Evolutionary conservation across 495 filamentous ascomycete genomes (phyloP), one percentile per base, ranked within the genome.

Genomic region (Platismatia glauca): DNA sequence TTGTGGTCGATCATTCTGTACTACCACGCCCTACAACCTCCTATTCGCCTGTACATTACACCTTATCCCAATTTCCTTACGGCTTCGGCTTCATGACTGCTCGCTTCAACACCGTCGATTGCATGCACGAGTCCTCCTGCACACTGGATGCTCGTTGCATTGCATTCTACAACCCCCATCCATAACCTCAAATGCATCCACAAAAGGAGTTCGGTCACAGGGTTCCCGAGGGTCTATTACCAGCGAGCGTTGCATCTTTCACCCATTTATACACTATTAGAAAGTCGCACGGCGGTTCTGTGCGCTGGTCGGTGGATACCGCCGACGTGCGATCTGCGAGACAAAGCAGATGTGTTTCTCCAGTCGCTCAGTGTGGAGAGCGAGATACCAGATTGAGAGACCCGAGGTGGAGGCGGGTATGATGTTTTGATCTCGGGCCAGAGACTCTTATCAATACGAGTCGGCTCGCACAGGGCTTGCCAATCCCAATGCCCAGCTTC

Each of bases 221-320:
- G 56, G 39, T 53, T 27, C 31, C 48, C 16, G 60, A 35, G 46
- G 18, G 37, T 56, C 48, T 60, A 46, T 63, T 31, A 63, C 61
- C 53, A 61, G 20, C 41, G 58, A 59, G 58, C 53, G 66, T 62
- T 62, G 57, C n/a, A 44, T 56, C 8, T 20, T 62, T 53, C 37
- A 46, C 39, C 61, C 33, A 55, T 39, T 59, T 58, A 62, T 64
- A 68, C 72, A 74, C 70, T 50, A 63, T 75, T 81, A 81, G 79
- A 81, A 77, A 79, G 78, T 77, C 75, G 77, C 79, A 76, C 72
- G 65, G 61, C 50, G 74, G 76, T 76, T 75, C 72, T 57, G 77
- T 83, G 81, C 83, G 83, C 85, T 82, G 83, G 83, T 85, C 83
- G 81, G 82, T 69, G 55, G 72, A 72, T 76, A 76, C 75, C 78